phyloP scores from a whole-genome alignment of 257 asterid genomes.

The Solanum sitiens region DNA sequence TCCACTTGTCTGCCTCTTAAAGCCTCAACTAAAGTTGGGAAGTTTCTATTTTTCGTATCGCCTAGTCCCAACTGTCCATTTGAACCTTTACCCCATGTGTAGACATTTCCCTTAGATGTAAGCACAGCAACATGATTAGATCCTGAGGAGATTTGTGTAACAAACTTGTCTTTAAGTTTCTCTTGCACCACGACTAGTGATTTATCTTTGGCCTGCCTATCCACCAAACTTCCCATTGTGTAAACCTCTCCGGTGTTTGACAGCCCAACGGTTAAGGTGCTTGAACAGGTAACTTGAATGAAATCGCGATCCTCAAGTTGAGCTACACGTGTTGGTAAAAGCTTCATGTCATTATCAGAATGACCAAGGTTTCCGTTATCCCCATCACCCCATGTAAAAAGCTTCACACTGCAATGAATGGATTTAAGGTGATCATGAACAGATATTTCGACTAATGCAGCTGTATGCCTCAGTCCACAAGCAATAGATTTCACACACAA shows the following conservation, averaged over 20 bases:
- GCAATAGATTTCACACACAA: constrained; percentile 27
- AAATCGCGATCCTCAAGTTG: constrained; percentile 31
- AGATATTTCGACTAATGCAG: constrained; percentile 29
- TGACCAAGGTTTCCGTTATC: constrained; percentile 44
- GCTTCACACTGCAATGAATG: constrained; percentile 19
- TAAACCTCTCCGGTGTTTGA: constrained; percentile 27
- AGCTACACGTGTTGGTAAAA: constrained; percentile 25
- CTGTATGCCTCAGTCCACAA: constrained; percentile 50
- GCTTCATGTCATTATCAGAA: constrained; percentile 21
- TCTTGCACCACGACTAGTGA: constrained; percentile 24
- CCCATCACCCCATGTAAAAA: constrained; percentile 47
- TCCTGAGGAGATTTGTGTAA: constrained; percentile 26
- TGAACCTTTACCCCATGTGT: constrained; percentile 38
- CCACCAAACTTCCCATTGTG: constrained; percentile 29
- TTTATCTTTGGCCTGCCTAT: constrained; percentile 29
- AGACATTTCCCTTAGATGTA: constrained; percentile 26
- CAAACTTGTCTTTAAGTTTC: constrained; percentile 25
- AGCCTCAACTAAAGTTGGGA: constrained; percentile 31
- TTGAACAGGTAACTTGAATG: constrained; percentile 34
- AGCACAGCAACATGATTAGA: constrained; percentile 35
- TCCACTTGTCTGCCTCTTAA: constrained; percentile 27
- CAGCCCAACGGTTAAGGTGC: constrained; percentile 22
- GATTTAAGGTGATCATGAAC: constrained; percentile 7
- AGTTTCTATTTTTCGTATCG: constrained; percentile 28
- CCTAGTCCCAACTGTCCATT: constrained; percentile 47